Evolutionary conservation across 2,329 filamentous ascomycete species (phyloP).

Genomic region (Fusarium floridanum): DNA sequence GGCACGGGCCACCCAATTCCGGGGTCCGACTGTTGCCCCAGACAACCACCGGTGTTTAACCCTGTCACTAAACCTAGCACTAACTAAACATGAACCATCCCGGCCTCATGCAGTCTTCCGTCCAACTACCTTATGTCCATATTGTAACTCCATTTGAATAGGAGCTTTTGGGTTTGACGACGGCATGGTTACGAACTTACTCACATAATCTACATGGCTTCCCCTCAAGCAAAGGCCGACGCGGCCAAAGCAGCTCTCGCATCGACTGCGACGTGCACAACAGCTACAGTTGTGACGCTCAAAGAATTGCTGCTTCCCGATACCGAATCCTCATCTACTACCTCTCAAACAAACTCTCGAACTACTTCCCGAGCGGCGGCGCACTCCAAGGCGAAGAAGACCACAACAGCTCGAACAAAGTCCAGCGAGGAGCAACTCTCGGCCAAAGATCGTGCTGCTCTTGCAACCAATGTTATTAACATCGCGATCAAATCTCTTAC

Average conservation of each 20-base stretch:
- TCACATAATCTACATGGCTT: constrained; percentile 56
- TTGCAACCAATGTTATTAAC: constrained; percentile 82
- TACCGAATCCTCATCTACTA: constrained; percentile 43
- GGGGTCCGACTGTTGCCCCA: constrained; percentile 50
- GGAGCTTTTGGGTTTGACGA: constrained; percentile 42
- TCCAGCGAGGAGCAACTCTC: constrained; percentile 45
- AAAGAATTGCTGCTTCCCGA: constrained; percentile 61
- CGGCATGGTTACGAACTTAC: constrained; percentile 50
- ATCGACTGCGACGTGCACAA: constrained; percentile 66
- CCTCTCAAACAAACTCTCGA: constrained; percentile 45
- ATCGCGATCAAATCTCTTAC: constrained; percentile 75
- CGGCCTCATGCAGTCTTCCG: constrained; percentile 30
- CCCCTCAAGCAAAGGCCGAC: constrained; percentile 58
- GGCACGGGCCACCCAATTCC: constrained; percentile 41
- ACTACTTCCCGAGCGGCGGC: constrained; percentile 45
- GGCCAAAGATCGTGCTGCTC: constrained; percentile 69
- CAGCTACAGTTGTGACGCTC: constrained; percentile 60
- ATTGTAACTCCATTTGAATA: constrained; percentile 44
- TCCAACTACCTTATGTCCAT: constrained; percentile 34
- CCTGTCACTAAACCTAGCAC: constrained; percentile 26
- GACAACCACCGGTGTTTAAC: constrained; percentile 54
- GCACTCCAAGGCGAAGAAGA: constrained; percentile 43
- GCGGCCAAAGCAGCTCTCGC: constrained; percentile 67
- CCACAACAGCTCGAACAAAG: constrained; percentile 29
- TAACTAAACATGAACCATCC: constrained; percentile 31